phyloP scores from a whole-genome alignment of 306 rosid species.

The Vachellia pachyceras region DNA sequence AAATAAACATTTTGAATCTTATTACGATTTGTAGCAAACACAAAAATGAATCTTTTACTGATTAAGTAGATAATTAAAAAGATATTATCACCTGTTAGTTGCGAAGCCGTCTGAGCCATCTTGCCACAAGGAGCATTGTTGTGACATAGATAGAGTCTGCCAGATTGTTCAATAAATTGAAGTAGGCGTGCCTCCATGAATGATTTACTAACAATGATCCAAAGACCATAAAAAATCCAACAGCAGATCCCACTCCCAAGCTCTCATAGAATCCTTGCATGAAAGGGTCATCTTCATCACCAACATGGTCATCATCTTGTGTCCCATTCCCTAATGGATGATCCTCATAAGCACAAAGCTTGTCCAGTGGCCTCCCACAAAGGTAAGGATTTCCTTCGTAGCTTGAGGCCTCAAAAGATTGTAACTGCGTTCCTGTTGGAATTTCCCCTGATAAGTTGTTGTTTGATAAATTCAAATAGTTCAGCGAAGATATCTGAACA shows the following conservation, averaged over 20 bases:
- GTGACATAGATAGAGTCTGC: background rate
- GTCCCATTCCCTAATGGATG: background rate
- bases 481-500: background rate
- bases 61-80: too few species aligned
- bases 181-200: background rate
- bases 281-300: background rate
- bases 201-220: background rate
- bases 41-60: background rate
- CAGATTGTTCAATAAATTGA: background rate
- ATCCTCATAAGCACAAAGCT: background rate
- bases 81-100: background rate
- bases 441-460: conserved; percentile 30
- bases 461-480: conserved; percentile 1
- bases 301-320: too few species aligned
- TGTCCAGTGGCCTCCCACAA: background rate
- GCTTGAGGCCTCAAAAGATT: background rate
- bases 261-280: background rate
- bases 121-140: background rate
- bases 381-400: background rate
- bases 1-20: background rate
- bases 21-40: too few species aligned
- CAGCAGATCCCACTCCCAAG: background rate
- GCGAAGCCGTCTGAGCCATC: background rate
- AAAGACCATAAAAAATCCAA: background rate
- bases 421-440: conserved; percentile 19